Percentiles rank a stretch among this genome's conserved stretches.
These are phyloP conservation scores for Fusarium multiceps DNA, from an alignment of 2,329 filamentous ascomycete genomes.

Conservation along the genomic window DNA sequence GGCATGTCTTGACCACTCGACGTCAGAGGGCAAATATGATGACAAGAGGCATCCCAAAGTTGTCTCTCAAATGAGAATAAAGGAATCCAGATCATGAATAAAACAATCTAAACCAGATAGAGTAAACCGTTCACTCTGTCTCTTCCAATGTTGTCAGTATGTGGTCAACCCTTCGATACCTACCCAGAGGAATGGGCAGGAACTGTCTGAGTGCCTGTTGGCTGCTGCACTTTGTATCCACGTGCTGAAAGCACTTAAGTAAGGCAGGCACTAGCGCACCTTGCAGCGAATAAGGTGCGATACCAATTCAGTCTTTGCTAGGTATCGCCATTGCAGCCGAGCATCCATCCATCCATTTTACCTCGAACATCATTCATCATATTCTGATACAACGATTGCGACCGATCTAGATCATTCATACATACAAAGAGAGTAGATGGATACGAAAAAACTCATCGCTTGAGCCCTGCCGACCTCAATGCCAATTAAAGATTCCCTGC, in stretches of 20 bases:
- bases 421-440: neutral
- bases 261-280: neutral
- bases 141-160: neutral
- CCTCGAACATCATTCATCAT: neutral
- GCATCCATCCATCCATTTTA: neutral
- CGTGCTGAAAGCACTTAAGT: neutral
- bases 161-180: neutral
- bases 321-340: neutral
- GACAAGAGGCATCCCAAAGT: neutral
- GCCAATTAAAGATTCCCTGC: constrained; percentile 8
- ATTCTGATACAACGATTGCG: neutral
- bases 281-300: neutral
- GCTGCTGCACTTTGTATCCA: constrained; percentile 1
- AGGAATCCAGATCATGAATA: neutral
- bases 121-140: neutral
- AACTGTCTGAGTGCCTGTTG: neutral
- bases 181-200: neutral
- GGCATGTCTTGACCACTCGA: constrained; percentile 40
- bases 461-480: constrained; percentile 7
- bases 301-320: neutral
- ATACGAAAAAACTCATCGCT: neutral
- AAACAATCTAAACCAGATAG: neutral
- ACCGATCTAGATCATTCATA: neutral
- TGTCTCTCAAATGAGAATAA: neutral
- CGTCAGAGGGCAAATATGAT: neutral